These are phyloP conservation scores for Cyathus striatus DNA, from an alignment of 768 basidiomycete genomes.

Conservation along the genomic window DNA sequence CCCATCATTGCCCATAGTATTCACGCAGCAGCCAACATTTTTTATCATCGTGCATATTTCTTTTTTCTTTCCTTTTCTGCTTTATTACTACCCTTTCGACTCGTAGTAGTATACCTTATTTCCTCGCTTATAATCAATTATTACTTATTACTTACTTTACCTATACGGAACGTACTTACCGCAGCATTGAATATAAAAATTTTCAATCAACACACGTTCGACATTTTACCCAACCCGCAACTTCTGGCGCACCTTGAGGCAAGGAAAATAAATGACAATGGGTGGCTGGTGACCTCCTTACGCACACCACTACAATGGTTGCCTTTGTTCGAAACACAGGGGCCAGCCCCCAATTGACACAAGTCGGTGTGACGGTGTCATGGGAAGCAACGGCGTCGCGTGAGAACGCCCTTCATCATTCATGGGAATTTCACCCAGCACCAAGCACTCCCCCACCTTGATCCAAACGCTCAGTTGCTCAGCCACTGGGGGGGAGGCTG, in stretches of 20 bases:
- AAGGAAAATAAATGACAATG: neutral
- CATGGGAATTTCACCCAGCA: slow-evolving; percentile 3
- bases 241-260: neutral
- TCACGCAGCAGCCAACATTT: neutral
- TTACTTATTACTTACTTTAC: neutral
- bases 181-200: neutral
- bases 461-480: no score
- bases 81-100: no score
- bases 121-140: neutral
- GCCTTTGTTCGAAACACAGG: slow-evolving; percentile 1
- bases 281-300: no score
- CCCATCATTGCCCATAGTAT: no score
- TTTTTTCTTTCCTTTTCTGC: no score
- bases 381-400: slow-evolving; percentile 1
- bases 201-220: neutral
- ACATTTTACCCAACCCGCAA: neutral
- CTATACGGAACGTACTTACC: neutral
- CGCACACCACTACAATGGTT: neutral
- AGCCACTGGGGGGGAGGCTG: no score
- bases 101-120: neutral
- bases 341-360: neutral
- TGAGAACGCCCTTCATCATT: neutral
- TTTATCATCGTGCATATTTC: no score
- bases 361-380: neutral
- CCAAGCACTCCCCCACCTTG: no score